Evolutionary conservation across 2,329 filamentous ascomycete genomes (phyloP), one percentile per base, ranked within the genome.

Genomic region (Nigrospora oryzae): DNA sequence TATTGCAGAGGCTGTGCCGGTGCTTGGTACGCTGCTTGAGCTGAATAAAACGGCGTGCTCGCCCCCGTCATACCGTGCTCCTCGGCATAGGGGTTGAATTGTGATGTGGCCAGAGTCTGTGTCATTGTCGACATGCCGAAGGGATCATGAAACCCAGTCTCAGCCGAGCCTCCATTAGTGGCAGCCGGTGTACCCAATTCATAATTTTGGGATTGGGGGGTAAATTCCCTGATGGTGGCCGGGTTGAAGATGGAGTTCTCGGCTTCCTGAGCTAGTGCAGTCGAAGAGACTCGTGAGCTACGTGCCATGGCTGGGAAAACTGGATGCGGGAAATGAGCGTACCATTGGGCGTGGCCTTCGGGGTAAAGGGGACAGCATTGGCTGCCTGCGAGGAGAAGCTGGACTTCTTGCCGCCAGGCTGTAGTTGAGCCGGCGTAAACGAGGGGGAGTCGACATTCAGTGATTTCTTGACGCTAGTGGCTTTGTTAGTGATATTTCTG

Each of bases 381-480:
- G 86, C 90, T 45, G 88, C 86, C 65, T 94, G 89, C 1, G 89
- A 88, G 8, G 90, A 93, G 51, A 97, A 89, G 10, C 83, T 83
- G 11, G 83, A 76, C 56, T 85, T 85, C 64, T 89, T 89, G 19
- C 68, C 59, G 1, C 68, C 65, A 4, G 39, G 30, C 19, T 67
- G 64, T 37, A 74, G 53, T 47, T 67, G 65, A 13, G 78, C 70
- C 6, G 91, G 91, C 0, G 89, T 96, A 63, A 98, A 98, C 40
- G 91, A 88, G 12, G 93, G 91, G 10, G 93, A 97, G 58, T 97
- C 93, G 59, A 95, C 93, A 64, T 95, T 98, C 53, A 98, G 75
- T 28, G 84, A 74, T 64, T 89, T 93, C 65, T 88, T 89, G 19
- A 70, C 60, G 48, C 72, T 75, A 47, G 58, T 61, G 50, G 38